Evolutionary conservation across 495 filamentous ascomycete species (phyloP).

Genomic region (Evansstolkia leycettana): DNA sequence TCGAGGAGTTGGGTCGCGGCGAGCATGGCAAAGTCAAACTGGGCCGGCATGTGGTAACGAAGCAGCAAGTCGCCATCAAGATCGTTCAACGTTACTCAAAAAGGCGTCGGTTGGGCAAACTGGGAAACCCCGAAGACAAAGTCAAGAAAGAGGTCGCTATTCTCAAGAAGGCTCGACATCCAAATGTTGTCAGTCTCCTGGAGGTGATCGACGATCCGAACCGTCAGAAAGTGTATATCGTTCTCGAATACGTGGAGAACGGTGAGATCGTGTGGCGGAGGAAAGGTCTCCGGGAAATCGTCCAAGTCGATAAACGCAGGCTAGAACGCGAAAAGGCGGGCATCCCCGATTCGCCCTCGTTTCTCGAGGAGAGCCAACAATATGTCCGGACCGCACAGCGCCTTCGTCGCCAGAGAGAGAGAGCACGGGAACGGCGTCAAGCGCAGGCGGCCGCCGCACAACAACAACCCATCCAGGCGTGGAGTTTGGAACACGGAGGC

Average conservation of each 20-base stretch:
- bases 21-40: constrained; percentile 97
- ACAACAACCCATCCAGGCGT: constrained; percentile 37
- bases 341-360: constrained; percentile 36
- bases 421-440: constrained; percentile 39
- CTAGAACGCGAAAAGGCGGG: constrained; percentile 59
- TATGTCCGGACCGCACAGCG: constrained; percentile 44
- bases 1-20: constrained; percentile 88
- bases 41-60: constrained; percentile 63
- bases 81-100: constrained; percentile 95
- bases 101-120: constrained; percentile 73
- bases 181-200: constrained; percentile 85
- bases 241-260: constrained; percentile 84
- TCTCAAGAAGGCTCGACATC: constrained; percentile 91
- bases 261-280: constrained; percentile 92
- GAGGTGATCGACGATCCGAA: constrained; percentile 97
- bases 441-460: constrained; percentile 34
- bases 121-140: constrained; percentile 72
- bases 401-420: constrained; percentile 44
- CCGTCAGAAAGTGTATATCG: constrained; percentile 94
- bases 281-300: constrained; percentile 67
- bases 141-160: constrained; percentile 97
- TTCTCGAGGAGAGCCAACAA: constrained; percentile 48
- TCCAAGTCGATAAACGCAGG: constrained; percentile 66
- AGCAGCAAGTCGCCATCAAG: constrained; percentile 88
- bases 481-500: constrained; percentile 73